Base-by-base conservation (phyloP, 495 filamentous ascomycete species). In the Podospora appendiculata region DNA sequence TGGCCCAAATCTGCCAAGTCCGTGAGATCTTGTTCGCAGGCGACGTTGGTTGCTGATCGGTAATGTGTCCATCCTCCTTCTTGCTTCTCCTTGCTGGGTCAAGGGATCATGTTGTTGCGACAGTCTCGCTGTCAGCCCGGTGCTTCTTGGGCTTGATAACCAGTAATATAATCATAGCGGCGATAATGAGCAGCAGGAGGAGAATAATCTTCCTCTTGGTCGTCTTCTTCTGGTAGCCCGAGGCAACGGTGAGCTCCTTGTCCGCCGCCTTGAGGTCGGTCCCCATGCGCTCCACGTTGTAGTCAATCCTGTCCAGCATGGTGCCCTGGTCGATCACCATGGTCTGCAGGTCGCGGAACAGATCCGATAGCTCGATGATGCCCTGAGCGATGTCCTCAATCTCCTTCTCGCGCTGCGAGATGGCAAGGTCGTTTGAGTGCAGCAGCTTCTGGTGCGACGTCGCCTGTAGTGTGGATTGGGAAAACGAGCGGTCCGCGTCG, bases 271-370 rank as follows among this genome's bases (percentile, higher is more conserved):
- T 95, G 33, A 97, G 89, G 60, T 96, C 87, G 19, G 79, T 81
- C 11, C 79, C 82, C 90, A 96, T 96, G 52, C 80, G 77, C 71
- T 98, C 93, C 36, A 98, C 87, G 65, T 98, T 98, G 71, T 96
- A 98, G 64, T 98, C 93, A 61, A 98, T 96, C 36, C 93, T 80
- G 70, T 98, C 93, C 18, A 98, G 80, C 86, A 98, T 90, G 32
- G 89, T 96, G 11, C 93, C 93, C 70, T 98, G 93, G 67, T 98
- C 93, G 53, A 98, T 98, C 51, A 98, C 85, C 90, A 98, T 96
- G 17, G 77, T 82, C 63, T 98, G 94, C 16, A 98, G 70, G 56
- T 97, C 94, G 43, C 92, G 89, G 75, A 98, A 98, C 40, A 98
- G 90, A 63, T 95, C 90, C 1, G 90, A 85, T 3, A 98, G 77